Evolutionary conservation across 1,139 yeast species (phyloP).

Genomic region (Candida sanyaensis): DNA sequence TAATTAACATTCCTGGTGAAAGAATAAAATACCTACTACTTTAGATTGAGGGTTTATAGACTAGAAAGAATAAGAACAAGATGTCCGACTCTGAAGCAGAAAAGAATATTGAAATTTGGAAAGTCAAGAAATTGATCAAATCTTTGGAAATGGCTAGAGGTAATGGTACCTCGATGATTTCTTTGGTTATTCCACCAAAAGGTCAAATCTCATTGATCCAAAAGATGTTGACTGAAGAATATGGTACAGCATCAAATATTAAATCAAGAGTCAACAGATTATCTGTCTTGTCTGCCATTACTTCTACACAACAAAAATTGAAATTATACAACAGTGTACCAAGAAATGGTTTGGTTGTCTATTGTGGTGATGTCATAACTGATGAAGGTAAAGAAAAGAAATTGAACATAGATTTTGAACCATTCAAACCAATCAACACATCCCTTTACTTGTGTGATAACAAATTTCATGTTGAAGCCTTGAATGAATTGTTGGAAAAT

Average conservation of each 20-base stretch:
- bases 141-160: constrained; percentile 90
- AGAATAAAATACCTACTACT: neutral
- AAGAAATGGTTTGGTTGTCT: constrained; percentile 88
- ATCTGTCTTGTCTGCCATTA: constrained; percentile 93
- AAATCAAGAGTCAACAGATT: constrained; percentile 96
- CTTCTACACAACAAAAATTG: constrained; percentile 95
- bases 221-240: constrained; percentile 95
- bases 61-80: constrained; percentile 8
- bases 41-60: constrained; percentile 1
- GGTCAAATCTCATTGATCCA: constrained; percentile 88
- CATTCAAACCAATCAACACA: constrained; percentile 97
- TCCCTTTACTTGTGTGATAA: constrained; percentile 95
- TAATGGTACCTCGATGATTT: constrained; percentile 98
- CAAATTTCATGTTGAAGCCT: constrained; percentile 96
- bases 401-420: constrained; percentile 92
- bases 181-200: constrained; percentile 91
- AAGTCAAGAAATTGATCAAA: constrained; percentile 89
- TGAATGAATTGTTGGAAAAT: constrained; percentile 88
- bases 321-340: constrained; percentile 90
- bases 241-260: constrained; percentile 97
- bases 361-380: constrained; percentile 97
- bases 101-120: constrained; percentile 98
- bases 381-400: constrained; percentile 97
- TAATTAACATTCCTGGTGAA: neutral
- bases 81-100: constrained; percentile 55